Conservation (phyloP, 225 moss, liverwort and hornwort genomes). For the Pseudisothecium myosuroides region DNA sequence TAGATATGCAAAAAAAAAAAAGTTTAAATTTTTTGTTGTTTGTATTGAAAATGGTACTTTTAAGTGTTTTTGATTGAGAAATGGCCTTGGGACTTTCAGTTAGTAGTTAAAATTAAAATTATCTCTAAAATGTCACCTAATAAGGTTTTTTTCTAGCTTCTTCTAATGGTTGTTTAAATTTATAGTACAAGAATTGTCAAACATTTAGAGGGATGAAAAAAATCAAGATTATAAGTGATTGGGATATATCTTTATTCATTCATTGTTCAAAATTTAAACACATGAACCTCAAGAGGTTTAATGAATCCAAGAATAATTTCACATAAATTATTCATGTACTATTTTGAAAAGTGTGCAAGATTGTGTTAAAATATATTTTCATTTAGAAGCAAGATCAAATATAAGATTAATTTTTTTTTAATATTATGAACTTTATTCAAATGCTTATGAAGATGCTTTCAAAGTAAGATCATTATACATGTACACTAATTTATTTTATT, state of each 20-base stretch:
- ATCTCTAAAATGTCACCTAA: not conserved
- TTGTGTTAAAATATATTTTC: not conserved
- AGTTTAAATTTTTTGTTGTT: too few species aligned
- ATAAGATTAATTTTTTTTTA: not conserved
- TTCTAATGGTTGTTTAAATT: not conserved
- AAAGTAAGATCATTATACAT: not conserved
- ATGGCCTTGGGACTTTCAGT: too few species aligned
- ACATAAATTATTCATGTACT: not conserved
- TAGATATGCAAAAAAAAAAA: too few species aligned
- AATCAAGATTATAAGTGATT: not conserved
- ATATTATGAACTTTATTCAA: not conserved
- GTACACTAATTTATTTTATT: not conserved
- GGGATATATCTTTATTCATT: not conserved
- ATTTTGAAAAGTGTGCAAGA: not conserved
- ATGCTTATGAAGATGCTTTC: not conserved
- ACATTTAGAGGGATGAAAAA: not conserved
- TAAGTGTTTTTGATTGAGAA: too few species aligned
- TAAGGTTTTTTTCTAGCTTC: accelerated
- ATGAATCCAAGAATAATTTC: accelerated
- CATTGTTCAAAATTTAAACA: not conserved
- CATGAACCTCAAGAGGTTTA: not conserved
- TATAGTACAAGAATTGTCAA: not conserved
- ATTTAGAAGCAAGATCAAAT: not conserved
- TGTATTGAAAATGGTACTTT: too few species aligned
- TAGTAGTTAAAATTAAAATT: not conserved